Conservation (phyloP, 2,329 filamentous ascomycete species). For the Xylariaceae sp. region DNA sequence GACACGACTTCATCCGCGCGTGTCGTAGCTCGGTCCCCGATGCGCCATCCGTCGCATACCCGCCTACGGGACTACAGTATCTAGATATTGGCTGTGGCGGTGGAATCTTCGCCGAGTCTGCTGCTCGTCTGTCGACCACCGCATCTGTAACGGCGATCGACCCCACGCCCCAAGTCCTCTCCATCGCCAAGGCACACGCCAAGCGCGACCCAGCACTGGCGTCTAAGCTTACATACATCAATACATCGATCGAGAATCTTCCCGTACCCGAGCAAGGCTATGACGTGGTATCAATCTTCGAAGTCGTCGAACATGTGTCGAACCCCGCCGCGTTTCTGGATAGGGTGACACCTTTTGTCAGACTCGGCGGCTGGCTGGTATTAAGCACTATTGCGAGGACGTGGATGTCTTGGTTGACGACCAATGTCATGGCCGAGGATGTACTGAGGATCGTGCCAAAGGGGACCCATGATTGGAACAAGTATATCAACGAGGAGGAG, state of each 20-base stretch:
- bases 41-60: constrained; percentile 27
- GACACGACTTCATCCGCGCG: constrained; percentile 81
- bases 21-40: constrained; percentile 60
- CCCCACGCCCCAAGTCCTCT: constrained; percentile 68
- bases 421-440: constrained; percentile 88
- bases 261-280: constrained; percentile 49
- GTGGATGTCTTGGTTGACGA: constrained; percentile 85
- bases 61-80: constrained; percentile 54
- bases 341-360: constrained; percentile 68
- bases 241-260: constrained; percentile 72
- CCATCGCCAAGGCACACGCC: constrained; percentile 72
- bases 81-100: constrained; percentile 95
- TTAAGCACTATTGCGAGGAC: constrained; percentile 90
- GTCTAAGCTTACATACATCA: constrained; percentile 65
- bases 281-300: constrained; percentile 84
- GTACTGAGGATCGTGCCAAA: constrained; percentile 80
- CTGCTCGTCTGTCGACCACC: constrained; percentile 64
- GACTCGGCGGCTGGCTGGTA: constrained; percentile 88
- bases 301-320: constrained; percentile 91
- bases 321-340: constrained; percentile 70
- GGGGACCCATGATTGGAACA: constrained; percentile 93
- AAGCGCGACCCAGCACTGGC: constrained; percentile 66
- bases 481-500: constrained; percentile 89
- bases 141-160: constrained; percentile 70
- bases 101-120: constrained; percentile 90